These are phyloP conservation scores for Starmerella apicola DNA, from an alignment of 805 yeast genomes.

Conservation along the genomic window DNA sequence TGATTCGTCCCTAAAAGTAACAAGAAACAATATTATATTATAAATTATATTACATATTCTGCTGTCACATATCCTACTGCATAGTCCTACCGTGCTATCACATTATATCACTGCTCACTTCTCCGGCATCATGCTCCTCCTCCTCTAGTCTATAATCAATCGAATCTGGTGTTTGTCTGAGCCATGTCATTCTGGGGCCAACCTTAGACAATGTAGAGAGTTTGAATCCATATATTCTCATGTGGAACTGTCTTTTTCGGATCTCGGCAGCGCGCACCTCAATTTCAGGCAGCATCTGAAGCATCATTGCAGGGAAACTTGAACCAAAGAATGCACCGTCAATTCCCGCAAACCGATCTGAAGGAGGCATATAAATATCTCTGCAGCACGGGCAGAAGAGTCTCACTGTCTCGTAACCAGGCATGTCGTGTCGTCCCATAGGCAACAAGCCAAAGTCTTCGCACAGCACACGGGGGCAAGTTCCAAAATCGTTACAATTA, in stretches of 20 bases:
- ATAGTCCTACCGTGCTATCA: too few species aligned
- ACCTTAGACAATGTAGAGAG: constrained; percentile 58
- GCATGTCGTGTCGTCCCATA: constrained; percentile 78
- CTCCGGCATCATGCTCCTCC: constrained; percentile 17
- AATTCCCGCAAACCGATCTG: constrained; percentile 72
- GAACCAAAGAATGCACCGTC: constrained; percentile 98
- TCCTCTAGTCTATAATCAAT: constrained; percentile 51
- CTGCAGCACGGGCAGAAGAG: constrained; percentile 90
- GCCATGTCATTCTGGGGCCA: constrained; percentile 96
- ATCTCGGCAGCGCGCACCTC: constrained; percentile 60
- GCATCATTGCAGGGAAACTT: constrained; percentile 82
- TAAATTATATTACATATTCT: too few species aligned
- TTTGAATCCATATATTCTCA: constrained; percentile 79
- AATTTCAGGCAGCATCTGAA: constrained; percentile 83
- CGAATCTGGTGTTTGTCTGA: constrained; percentile 58
- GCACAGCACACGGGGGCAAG: constrained; percentile 82
- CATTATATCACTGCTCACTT: too few species aligned
- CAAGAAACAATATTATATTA: too few species aligned
- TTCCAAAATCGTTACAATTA: constrained; percentile 78
- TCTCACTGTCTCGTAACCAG: constrained; percentile 85
- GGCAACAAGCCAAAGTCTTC: constrained; percentile 85
- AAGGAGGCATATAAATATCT: constrained; percentile 78
- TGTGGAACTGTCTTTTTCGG: constrained; percentile 39
- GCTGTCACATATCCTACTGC: too few species aligned
- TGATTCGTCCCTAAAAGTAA: too few species aligned